These are phyloP conservation scores for Pseudogymnoascus sp. DNA, from an alignment of 2,329 filamentous ascomycete genomes.

Conservation along the genomic window DNA sequence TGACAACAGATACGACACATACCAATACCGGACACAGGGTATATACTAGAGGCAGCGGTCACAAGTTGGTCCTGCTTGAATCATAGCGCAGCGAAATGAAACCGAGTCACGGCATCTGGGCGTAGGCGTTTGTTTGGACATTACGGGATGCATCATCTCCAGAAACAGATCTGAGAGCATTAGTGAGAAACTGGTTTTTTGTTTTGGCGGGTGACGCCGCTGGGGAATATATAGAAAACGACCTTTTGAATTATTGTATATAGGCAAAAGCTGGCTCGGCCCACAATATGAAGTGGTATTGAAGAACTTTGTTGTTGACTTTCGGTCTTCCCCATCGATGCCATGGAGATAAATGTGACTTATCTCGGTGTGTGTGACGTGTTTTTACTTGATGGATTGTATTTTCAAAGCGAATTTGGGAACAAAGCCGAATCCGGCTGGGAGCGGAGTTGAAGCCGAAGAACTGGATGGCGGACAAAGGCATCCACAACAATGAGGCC, in stretches of 20 bases:
- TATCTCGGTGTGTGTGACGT: neutral
- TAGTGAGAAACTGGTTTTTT: neutral
- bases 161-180: slow-evolving; percentile 7
- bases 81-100: slow-evolving; percentile 1
- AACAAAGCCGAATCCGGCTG: neutral
- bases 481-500: neutral
- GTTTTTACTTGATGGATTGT: neutral
- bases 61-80: neutral
- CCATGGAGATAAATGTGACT: neutral
- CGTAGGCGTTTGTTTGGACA: slow-evolving; percentile 6
- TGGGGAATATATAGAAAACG: slow-evolving; percentile 5
- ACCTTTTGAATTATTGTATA: slow-evolving; percentile 5
- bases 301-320: neutral
- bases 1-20: slow-evolving; percentile 65
- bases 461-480: neutral
- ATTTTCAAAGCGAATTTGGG: neutral
- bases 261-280: slow-evolving; percentile 1
- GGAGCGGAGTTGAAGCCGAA: neutral
- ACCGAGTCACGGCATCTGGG: neutral
- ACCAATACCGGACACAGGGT: slow-evolving; percentile 80
- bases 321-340: neutral
- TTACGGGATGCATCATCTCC: slow-evolving; percentile 1
- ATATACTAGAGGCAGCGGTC: slow-evolving; percentile 53
- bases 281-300: slow-evolving; percentile 5
- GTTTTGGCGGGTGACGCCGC: neutral